A percentile compares a stretch with the other conserved stretches of the same genome.
Conservation (phyloP, 108 stramenopile species). For the Schizochytrium sp. region DNA sequence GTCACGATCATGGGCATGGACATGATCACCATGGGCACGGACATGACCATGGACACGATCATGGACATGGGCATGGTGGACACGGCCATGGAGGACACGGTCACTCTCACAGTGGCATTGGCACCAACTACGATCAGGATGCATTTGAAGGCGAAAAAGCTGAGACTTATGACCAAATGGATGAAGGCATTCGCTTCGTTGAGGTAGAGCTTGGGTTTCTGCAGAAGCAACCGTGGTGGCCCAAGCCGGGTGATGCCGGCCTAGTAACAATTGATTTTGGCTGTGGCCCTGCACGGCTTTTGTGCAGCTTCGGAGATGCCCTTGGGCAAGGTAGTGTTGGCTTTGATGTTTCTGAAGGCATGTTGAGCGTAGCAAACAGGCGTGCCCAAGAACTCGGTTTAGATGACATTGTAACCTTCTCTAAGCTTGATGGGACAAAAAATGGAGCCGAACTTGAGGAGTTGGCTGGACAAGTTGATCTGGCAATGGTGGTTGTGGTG, state of each 20-base stretch:
- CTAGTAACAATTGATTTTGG: conserved; percentile 38
- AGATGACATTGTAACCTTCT: not conserved
- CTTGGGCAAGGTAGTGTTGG: conserved; percentile 3
- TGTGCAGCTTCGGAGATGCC: not conserved
- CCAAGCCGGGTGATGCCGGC: not conserved
- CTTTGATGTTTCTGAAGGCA: conserved; percentile 16
- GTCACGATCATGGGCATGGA: not conserved
- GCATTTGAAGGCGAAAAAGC: conserved; percentile 37
- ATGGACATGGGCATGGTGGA: not conserved
- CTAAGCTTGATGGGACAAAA: not conserved
- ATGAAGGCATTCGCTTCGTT: not conserved
- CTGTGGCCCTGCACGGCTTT: not conserved
- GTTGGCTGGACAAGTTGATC: not conserved
- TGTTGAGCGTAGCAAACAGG: conserved; percentile 8
- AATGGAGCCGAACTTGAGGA: not conserved
- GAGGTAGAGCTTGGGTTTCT: not conserved
- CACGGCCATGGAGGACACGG: not conserved
- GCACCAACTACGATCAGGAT: conserved; percentile 24
- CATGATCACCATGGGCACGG: too few relatives aligned
- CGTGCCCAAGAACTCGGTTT: not conserved
- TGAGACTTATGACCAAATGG: not conserved
- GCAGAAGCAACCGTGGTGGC: not conserved
- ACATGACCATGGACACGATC: not conserved
- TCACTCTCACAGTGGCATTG: conserved; percentile 40
- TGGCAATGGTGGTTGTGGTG: conserved; percentile 33